phyloP scores from a whole-genome alignment of 306 rosid species.

The Morella rubra region DNA sequence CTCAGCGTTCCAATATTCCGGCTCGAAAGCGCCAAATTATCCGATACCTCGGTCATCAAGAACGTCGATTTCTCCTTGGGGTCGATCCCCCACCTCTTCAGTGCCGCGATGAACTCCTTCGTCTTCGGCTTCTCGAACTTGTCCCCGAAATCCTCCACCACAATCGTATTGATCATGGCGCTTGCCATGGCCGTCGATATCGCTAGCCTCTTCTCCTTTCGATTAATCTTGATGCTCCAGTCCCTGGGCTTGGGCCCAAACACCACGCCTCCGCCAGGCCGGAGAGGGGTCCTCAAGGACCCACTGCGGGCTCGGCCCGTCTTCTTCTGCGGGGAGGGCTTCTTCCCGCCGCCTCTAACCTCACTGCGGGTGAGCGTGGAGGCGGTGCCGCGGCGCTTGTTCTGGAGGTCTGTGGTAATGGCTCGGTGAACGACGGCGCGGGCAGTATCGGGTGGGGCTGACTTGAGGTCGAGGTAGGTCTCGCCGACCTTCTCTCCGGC shows the following conservation, averaged over 20 bases:
- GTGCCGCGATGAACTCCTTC: constrained; percentile 74
- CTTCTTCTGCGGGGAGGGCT: constrained; percentile 83
- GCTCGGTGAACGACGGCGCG: constrained; percentile 96
- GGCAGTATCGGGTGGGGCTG: constrained; percentile 77
- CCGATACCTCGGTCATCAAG: constrained; percentile 64
- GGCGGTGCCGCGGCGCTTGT: constrained; percentile 97
- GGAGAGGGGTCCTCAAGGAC: constrained; percentile 71
- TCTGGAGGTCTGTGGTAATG: constrained; percentile 77
- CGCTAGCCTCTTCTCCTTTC: constrained; percentile 86
- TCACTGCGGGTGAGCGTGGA: constrained; percentile 85
- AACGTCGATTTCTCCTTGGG: constrained; percentile 74
- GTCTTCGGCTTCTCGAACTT: constrained; percentile 83
- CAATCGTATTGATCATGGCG: constrained; percentile 67
- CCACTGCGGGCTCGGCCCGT: constrained; percentile 87
- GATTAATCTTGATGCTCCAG: constrained; percentile 82
- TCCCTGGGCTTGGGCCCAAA: constrained; percentile 94
- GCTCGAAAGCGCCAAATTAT: constrained; percentile 67
- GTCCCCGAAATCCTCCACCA: constrained; percentile 74
- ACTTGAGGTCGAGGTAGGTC: constrained; percentile 60
- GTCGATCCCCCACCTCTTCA: constrained; percentile 92
- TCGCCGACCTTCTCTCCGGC: constrained; percentile 75
- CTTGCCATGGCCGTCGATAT: constrained; percentile 84
- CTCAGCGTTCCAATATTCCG: constrained; percentile 79
- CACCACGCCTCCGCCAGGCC: constrained; percentile 86
- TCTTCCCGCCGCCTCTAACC: constrained; percentile 82